Evolutionary conservation across 495 filamentous ascomycete genomes (phyloP), one percentile per base, ranked within the genome.

Genomic region (Penicillium maclennaniae): DNA sequence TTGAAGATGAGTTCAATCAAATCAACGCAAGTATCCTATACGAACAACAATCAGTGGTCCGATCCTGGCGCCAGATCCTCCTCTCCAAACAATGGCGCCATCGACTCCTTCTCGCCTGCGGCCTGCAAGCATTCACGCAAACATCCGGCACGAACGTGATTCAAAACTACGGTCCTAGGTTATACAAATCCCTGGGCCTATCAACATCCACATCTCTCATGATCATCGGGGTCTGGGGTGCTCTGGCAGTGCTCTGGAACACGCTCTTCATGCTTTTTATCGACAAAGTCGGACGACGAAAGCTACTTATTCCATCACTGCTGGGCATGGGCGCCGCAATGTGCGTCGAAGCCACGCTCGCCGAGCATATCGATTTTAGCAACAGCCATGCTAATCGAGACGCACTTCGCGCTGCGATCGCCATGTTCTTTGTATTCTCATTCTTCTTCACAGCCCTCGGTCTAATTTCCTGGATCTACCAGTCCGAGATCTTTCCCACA

Each of bases 341-440:
- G 49, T 70, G 79, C 28, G 70, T 77, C 2, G 78, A 78, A 44
- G 69, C 75, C 6, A 74, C 70, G 15, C 71, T 80, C 0, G 74
- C 73, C 0, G 61, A 55, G 1, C 66, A 66, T 36, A 52, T 65
- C 20, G 57, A 66, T 42, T 61, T 63, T 34, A 62, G 54, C 31
- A 54, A 62, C 26, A 40, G 42, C 9, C 47, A 51, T 23, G 61
- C 69, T 23, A 72, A 70, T 36, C 54, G 59, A 3, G 65, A 72
- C 25, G 72, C 77, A 27, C 68, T 80, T n/a, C 75, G 74, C 3
- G 70, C 77, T 20, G 80, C 79, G 43, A 78, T 82, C 21, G 76
- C 77, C 54, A 79, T 84, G 67, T 79, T 81, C 56, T 75, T 81
- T 37, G 73, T 83, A 27, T 84, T 82, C 40, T 75, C 74, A 4